phyloP scores from a whole-genome alignment of 1,284 basidiomycete species.

The Mycosarcoma maydis region DNA sequence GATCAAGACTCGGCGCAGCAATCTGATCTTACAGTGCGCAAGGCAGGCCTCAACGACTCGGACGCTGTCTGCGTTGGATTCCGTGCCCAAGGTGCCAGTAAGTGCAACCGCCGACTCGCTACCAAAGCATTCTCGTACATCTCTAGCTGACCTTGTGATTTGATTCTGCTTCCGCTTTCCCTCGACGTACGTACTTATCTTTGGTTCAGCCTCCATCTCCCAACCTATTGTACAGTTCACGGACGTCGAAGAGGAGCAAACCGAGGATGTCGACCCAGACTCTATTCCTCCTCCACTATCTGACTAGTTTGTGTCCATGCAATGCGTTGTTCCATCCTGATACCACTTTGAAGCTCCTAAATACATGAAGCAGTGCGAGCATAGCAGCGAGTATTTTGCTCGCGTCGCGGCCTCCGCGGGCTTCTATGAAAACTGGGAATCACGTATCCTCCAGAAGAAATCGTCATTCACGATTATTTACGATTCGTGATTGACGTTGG shows the following conservation, averaged over 20 bases:
- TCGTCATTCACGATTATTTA: too few relatives aligned
- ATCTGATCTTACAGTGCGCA: slow-evolving; percentile 25
- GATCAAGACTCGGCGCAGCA: slow-evolving; percentile 16
- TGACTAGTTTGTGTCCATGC: slow-evolving; percentile 1
- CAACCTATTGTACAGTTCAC: slow-evolving; percentile 43
- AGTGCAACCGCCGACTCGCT: neutral
- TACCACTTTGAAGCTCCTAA: too few relatives aligned
- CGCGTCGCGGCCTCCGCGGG: slow-evolving; percentile 5
- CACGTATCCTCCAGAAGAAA: neutral
- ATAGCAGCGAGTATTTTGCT: too few relatives aligned
- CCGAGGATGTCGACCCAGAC: slow-evolving; percentile 28
- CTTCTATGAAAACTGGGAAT: neutral
- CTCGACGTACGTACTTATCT: neutral
- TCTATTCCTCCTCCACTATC: slow-evolving; percentile 33
- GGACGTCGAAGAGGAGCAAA: slow-evolving; percentile 37
- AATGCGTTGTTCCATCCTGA: neutral
- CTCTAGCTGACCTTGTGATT: slow-evolving; percentile 1
- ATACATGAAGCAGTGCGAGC: too few relatives aligned
- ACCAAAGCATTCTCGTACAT: neutral
- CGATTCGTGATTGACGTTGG: too few relatives aligned
- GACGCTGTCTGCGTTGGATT: slow-evolving; percentile 42
- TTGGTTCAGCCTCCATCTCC: slow-evolving; percentile 27
- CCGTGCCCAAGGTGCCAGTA: slow-evolving; percentile 32
- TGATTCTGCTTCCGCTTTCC: too few relatives aligned
- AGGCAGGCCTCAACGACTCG: slow-evolving; percentile 43